These are phyloP conservation scores for Panicum hallii DNA, from an alignment of 202 grass and related monocot genomes.

Conservation along the genomic window DNA sequence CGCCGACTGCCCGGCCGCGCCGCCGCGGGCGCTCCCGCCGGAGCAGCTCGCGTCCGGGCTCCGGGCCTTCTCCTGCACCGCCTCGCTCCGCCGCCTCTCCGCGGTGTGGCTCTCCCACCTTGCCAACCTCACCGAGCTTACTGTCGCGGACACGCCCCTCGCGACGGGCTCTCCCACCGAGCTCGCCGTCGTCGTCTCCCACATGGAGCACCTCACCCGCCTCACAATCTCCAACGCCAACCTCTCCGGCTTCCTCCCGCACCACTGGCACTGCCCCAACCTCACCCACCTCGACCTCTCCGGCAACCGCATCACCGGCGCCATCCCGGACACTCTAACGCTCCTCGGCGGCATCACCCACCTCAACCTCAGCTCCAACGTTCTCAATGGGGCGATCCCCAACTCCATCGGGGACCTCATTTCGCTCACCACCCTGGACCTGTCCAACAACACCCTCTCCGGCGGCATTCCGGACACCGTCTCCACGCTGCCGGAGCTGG, in stretches of 20 bases:
- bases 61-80: constrained; percentile 63
- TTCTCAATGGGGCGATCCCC: constrained; percentile 68
- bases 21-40: constrained; percentile 53
- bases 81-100: constrained; percentile 69
- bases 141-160: constrained; percentile 58
- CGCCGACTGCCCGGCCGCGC: constrained; percentile 57
- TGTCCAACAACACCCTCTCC: constrained; percentile 75
- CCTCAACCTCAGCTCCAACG: constrained; percentile 87
- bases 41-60: constrained; percentile 54
- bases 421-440: constrained; percentile 61
- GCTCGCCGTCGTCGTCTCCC: constrained; percentile 81
- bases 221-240: constrained; percentile 72
- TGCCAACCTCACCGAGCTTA: constrained; percentile 70
- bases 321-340: constrained; percentile 68
- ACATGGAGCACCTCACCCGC: constrained; percentile 62
- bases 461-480: constrained; percentile 69
- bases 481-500: constrained; percentile 74
- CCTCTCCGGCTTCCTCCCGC: constrained; percentile 78
- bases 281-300: constrained; percentile 87
- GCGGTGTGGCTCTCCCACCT: constrained; percentile 72
- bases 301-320: constrained; percentile 69
- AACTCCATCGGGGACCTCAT: constrained; percentile 75
- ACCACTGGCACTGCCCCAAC: constrained; percentile 89
- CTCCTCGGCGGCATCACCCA: constrained; percentile 63
- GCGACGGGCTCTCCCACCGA: constrained; percentile 51